A percentile compares a stretch with the other conserved stretches of the same genome.
These are phyloP conservation scores for Talaromyces islandicus DNA, from an alignment of 2,329 filamentous ascomycete species.

Conservation along the genomic window DNA sequence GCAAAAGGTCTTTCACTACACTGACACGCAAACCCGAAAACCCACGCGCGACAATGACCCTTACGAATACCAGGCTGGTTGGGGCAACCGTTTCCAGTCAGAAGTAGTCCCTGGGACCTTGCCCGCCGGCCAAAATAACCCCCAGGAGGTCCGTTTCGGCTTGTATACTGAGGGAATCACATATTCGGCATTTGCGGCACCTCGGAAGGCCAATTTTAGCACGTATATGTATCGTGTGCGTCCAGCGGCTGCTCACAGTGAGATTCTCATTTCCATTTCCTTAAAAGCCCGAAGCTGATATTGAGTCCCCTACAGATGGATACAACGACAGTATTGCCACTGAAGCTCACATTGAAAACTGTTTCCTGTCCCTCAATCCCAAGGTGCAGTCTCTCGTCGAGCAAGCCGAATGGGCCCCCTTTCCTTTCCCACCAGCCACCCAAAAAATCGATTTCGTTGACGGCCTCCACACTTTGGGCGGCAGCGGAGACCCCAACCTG, in stretches of 20 bases:
- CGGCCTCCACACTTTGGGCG: constrained; percentile 47
- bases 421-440: constrained; percentile 39
- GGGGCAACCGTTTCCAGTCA: constrained; percentile 25
- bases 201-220: constrained; percentile 21
- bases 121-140: constrained; percentile 26
- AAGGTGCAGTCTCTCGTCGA: constrained; percentile 49
- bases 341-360: constrained; percentile 22
- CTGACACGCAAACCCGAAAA: constrained; percentile 22
- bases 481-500: constrained; percentile 49
- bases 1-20: constrained; percentile 24
- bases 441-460: constrained; percentile 52
- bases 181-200: constrained; percentile 22
- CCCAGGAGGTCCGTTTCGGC: constrained; percentile 25
- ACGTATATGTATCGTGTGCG: constrained; percentile 24
- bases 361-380: constrained; percentile 35
- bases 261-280: too few relatives aligned
- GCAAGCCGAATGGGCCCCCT: constrained; percentile 51
- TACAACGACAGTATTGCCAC: constrained; percentile 38
- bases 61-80: constrained; percentile 24
- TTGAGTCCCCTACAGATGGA: constrained; percentile 13
- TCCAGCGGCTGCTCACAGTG: constrained; percentile 22
- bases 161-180: constrained; percentile 26
- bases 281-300: background rate
- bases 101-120: constrained; percentile 27
- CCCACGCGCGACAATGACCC: constrained; percentile 24